These are phyloP conservation scores for Annulohypoxylon bovei DNA, from an alignment of 495 filamentous ascomycete species.

Conservation along the genomic window DNA sequence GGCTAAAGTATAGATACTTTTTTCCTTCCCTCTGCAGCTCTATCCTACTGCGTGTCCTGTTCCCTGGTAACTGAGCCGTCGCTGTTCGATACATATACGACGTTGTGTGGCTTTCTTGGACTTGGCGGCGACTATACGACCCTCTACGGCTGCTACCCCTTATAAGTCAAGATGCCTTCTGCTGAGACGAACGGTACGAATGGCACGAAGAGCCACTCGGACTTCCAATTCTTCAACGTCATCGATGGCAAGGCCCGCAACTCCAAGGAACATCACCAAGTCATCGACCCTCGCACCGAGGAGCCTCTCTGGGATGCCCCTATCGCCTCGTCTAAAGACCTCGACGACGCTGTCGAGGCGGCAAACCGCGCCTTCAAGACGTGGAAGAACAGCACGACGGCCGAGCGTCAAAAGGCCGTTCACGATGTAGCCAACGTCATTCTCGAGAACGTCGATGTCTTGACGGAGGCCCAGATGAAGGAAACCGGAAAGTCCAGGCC, in stretches of 20 bases:
- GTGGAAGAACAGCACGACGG: conserved; percentile 53
- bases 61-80: conserved; percentile 7
- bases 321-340: conserved; percentile 54
- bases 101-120: conserved; percentile 6
- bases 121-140: conserved; percentile 21
- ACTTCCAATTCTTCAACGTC: conserved; percentile 55
- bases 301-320: conserved; percentile 59
- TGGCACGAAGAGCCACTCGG: conserved; percentile 28
- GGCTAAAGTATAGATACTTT: conserved; percentile 31
- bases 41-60: not conserved
- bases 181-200: conserved; percentile 24
- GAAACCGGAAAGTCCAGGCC: conserved; percentile 56
- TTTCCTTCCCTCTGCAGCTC: not conserved
- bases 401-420: conserved; percentile 64
- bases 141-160: not conserved
- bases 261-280: conserved; percentile 49
- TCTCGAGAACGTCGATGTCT: conserved; percentile 47
- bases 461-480: conserved; percentile 50
- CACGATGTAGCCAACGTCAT: conserved; percentile 59
- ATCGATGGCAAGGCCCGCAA: conserved; percentile 56
- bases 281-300: conserved; percentile 59
- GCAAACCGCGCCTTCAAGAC: conserved; percentile 57
- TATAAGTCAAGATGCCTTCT: conserved; percentile 40
- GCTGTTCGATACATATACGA: conserved; percentile 2
- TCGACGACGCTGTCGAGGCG: conserved; percentile 61